These are phyloP conservation scores for Cicer pinnatifidum DNA, from an alignment of 306 rosid genomes.

Conservation along the genomic window DNA sequence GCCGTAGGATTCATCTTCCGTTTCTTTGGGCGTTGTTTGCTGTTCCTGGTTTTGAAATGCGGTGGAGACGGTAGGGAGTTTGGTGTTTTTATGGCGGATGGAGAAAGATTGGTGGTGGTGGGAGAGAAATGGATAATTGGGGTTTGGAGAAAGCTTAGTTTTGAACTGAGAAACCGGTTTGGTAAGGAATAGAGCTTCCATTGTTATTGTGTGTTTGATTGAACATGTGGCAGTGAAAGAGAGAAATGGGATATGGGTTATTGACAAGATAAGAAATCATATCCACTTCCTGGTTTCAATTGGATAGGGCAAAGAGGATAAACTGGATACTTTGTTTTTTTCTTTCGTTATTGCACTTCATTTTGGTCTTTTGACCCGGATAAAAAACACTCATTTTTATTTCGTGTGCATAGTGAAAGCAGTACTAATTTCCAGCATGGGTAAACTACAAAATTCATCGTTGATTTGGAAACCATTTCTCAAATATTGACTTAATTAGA, in stretches of 20 bases:
- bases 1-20: slow-evolving; percentile 67
- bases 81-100: slow-evolving; percentile 43
- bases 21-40: not conserved
- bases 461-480: no score
- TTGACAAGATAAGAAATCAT: slow-evolving; percentile 66
- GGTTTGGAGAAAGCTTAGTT: slow-evolving; percentile 44
- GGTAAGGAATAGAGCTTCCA: slow-evolving; percentile 70
- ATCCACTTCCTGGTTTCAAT: slow-evolving; percentile 56
- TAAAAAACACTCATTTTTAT: no score
- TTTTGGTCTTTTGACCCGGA: not conserved
- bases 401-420: not conserved
- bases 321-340: not conserved
- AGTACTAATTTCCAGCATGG: no score
- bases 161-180: slow-evolving; percentile 69
- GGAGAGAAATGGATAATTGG: slow-evolving; percentile 33
- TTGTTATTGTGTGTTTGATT: not conserved
- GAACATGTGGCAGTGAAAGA: slow-evolving; percentile 38
- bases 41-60: slow-evolving; percentile 57
- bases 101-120: slow-evolving; percentile 33
- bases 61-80: slow-evolving; percentile 32
- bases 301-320: slow-evolving; percentile 5
- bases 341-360: not conserved
- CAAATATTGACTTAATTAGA: no score
- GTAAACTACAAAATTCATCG: no score
- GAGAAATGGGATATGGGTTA: not conserved